Base-by-base conservation (phyloP, 2,329 filamentous ascomycete genomes). In the Zymoseptoria passerinii region DNA sequence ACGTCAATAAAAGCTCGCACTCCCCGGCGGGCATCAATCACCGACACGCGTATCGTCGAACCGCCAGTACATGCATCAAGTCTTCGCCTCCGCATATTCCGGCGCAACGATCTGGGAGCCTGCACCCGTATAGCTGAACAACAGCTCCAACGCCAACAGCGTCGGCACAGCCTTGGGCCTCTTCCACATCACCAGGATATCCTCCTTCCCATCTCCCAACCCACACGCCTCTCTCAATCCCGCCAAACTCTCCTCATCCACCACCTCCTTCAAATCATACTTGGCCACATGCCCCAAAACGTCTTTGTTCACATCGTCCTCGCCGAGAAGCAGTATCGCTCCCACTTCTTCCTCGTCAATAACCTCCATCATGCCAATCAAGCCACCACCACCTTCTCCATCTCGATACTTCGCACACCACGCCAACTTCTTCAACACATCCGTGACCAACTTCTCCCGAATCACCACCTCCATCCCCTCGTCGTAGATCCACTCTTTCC, bases 401-500 rank as follows among this genome's bases (percentile, higher is more conserved):
- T 50, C 52, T 23, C 23, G 23, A 19, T 52, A 54, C 40, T 20
- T 13, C 8, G 44, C 16, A 29, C 50, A 23, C 62, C 77, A 81
- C 8, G 73, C 61, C 9, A 88, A 69, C 0, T 77, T 71, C 19
- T 80, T 75, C 1, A 76, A 71, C 18, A 80, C 74, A 1, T 76
- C 71, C 4, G 76, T 70, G 4, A 81, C 78, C 71, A 85, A 74
- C 58, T 80, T 71, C 5, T 75, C 69, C 3, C 85, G 71, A 0
- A 87, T 66, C 27, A 81, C 73, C 0, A 73, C 70, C 35, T 78
- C 75, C 83, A 87, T 87, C 63, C 85, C 82, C 4, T 72, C 48
- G 28, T 83, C 58, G 63, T 66, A 67, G 16, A 55, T 27, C 53
- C 60, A 63, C 20, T 60, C 55, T 10, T 57, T 57, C 4, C 48